phyloP scores from a whole-genome alignment of 2,329 filamentous ascomycete genomes.

The Penicillium sclerotiorum region DNA sequence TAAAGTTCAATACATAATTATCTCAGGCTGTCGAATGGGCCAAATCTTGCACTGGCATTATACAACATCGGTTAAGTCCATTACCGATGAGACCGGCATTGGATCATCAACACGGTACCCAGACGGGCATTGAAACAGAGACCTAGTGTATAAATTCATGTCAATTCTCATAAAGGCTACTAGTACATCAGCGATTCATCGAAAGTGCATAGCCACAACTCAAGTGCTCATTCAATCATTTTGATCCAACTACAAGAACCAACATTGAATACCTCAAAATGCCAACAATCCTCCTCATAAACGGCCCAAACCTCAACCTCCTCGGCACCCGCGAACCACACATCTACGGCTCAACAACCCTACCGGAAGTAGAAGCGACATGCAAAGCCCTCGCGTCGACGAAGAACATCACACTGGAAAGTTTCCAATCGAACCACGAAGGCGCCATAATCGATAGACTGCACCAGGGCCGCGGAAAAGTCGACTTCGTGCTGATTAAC shows the following conservation, averaged over 20 bases:
- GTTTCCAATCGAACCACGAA: slow-evolving; percentile 73
- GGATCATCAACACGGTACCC: too few species aligned
- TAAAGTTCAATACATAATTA: too few species aligned
- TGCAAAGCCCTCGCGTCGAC: slow-evolving; percentile 29
- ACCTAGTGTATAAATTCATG: not conserved
- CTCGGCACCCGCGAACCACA: slow-evolving; percentile 71
- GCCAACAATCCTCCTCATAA: slow-evolving; percentile 60
- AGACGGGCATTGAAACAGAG: not conserved
- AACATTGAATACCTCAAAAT: not conserved
- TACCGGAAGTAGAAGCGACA: slow-evolving; percentile 60
- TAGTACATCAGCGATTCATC: too few species aligned
- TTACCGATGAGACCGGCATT: not conserved
- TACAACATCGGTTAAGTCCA: not conserved
- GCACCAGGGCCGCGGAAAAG: slow-evolving; percentile 60
- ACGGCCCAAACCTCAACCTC: slow-evolving; percentile 76
- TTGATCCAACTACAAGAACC: too few species aligned
- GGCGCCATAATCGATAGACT: slow-evolving; percentile 71
- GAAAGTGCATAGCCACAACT: too few species aligned
- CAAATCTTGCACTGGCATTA: too few species aligned
- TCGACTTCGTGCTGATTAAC: slow-evolving; percentile 68
- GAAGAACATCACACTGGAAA: not conserved
- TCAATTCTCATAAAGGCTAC: not conserved
- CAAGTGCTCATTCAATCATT: too few species aligned
- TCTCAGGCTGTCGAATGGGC: too few species aligned
- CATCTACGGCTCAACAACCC: slow-evolving; percentile 69